Percentiles rank a stretch among this genome's conserved stretches.
These are phyloP conservation scores for Ensete glaucum DNA, from an alignment of 176 grass and related monocot species.

Conservation along the genomic window DNA sequence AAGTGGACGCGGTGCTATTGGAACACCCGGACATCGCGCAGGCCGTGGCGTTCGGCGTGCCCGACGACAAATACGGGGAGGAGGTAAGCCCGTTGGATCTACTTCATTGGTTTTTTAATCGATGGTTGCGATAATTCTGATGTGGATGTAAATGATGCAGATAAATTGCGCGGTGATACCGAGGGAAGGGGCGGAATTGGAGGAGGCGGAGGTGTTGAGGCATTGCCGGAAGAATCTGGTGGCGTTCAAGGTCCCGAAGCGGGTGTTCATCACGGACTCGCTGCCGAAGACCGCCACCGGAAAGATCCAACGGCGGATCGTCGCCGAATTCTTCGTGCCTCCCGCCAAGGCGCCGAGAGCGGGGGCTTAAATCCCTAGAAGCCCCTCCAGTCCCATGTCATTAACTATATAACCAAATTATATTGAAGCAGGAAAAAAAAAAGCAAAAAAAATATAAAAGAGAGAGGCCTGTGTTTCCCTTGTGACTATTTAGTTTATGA, in stretches of 20 bases:
- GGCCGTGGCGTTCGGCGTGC: constrained; percentile 76
- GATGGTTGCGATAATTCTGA: too few relatives aligned
- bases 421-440: not conserved
- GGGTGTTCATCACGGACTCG: constrained; percentile 61
- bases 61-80: constrained; percentile 77
- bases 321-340: constrained; percentile 51
- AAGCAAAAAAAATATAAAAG: too few relatives aligned
- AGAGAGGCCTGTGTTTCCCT: too few relatives aligned
- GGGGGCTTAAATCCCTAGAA: not conserved
- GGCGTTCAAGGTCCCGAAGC: constrained; percentile 87
- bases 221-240: constrained; percentile 64
- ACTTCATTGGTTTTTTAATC: not conserved
- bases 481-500: too few relatives aligned
- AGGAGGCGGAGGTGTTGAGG: constrained; percentile 43
- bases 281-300: constrained; percentile 94
- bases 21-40: constrained; percentile 43
- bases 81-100: constrained; percentile 26
- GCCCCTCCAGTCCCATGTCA: too few relatives aligned
- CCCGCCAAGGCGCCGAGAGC: constrained; percentile 15
- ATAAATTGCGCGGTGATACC: constrained; percentile 93
- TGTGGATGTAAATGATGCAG: constrained; percentile 15
- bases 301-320: constrained; percentile 81
- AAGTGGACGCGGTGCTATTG: constrained; percentile 83
- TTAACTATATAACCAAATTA: too few relatives aligned
- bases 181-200: constrained; percentile 11